A percentile compares a stretch with the other conserved stretches of the same genome.
These are phyloP conservation scores for Daldinia childiae DNA, from an alignment of 495 filamentous ascomycete genomes.

Conservation along the genomic window DNA sequence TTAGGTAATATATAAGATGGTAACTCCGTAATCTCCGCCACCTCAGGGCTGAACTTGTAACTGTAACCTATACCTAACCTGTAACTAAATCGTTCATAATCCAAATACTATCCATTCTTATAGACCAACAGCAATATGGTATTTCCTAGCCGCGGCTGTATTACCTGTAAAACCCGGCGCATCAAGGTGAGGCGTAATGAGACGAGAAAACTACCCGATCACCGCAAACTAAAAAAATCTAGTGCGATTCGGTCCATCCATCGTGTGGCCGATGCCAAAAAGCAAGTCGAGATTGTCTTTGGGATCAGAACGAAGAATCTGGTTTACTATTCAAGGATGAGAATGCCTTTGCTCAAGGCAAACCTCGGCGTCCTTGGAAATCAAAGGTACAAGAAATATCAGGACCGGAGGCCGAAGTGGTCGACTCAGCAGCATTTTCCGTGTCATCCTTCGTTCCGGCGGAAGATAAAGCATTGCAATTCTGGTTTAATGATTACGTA, in stretches of 20 bases:
- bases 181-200: constrained; percentile 29
- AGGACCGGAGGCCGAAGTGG: constrained; percentile 13
- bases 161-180: constrained; percentile 24
- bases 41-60: too few relatives aligned
- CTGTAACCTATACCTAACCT: too few relatives aligned
- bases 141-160: constrained; percentile 30
- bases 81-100: too few relatives aligned
- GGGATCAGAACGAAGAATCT: constrained; percentile 42
- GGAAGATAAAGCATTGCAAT: constrained; percentile 29
- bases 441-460: constrained; percentile 11
- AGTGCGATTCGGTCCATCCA: constrained; percentile 45
- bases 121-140: constrained; percentile 11
- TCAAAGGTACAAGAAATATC: constrained; percentile 2
- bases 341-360: constrained; percentile 49
- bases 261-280: constrained; percentile 46
- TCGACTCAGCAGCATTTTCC: background rate
- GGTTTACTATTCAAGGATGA: constrained; percentile 47
- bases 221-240: background rate
- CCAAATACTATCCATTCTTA: too few relatives aligned
- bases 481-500: constrained; percentile 22
- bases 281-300: constrained; percentile 42
- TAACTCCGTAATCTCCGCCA: background rate
- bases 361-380: constrained; percentile 43
- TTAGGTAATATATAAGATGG: background rate
- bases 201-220: background rate